Base-by-base conservation (phyloP, 2,329 filamentous ascomycete species). In the Monosporascus sp. region DNA sequence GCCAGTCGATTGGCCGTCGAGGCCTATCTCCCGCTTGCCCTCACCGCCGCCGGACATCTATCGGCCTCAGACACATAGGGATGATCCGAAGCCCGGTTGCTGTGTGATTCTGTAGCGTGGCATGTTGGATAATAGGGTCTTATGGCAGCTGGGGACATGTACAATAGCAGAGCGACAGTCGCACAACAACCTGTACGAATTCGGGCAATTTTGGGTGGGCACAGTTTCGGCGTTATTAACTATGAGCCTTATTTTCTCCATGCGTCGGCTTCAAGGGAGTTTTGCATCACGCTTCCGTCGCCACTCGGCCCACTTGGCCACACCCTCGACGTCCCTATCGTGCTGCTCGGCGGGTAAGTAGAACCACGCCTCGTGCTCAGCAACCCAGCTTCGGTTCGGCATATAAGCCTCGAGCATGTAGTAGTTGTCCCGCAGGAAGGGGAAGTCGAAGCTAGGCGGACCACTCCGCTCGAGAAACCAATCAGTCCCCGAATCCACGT, bases 351-450 rank as follows among this genome's bases (percentile, higher is more conserved):
- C 66, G 1, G 70, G 68, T 39, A 74, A 52, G 44, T 83, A 84
- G 38, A 75, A 62, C 81, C 80, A 84, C 43, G 65, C 64, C 38
- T 68, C 62, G 5, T 72, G 60, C 8, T 74, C 68, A 17, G 69
- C 70, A 47, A 67, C 73, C 81, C 81, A 84, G 46, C 72, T 74
- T 22, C 82, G 71, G 55, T 79, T 79, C 0, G 82, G 82, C 47
- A 84, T 60, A 57, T 80, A 84, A 1, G 77, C 77, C 61, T 83
- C 73, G 27, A 84, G 70, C 70, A 79, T 75, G 60, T 84, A 81
- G 60, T 84, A 84, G 46, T 78, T 75, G 53, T 84, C 82, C 22
- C 82, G 68, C 49, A 78, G 73, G 52, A 73, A 82, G 0, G 80
- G 80, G 11, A 81, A 74, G 50, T 82, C 78, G 11, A 77, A 60